A percentile compares a stretch with the other conserved stretches of the same genome.
Evolutionary conservation across 169 alveolate species (phyloP).

Genomic region (Eimeria nieschulzi): DNA sequence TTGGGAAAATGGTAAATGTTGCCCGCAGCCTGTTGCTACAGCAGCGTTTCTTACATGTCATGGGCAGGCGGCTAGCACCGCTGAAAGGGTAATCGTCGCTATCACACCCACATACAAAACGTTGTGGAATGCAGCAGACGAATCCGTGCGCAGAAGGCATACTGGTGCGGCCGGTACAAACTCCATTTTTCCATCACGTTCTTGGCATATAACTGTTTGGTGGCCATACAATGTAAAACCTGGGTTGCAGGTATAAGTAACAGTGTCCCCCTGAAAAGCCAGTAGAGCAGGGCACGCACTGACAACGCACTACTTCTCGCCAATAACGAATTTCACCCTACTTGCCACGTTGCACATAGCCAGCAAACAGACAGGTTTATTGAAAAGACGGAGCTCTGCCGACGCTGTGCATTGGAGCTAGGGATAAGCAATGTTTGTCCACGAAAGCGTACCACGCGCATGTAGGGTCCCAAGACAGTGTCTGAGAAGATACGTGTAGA

Average conservation of each 20-base stretch:
- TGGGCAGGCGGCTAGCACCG: not conserved
- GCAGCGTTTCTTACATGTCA: too few relatives aligned
- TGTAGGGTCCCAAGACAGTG: conserved; percentile 61
- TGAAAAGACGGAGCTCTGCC: too few relatives aligned
- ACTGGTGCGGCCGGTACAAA: conserved; percentile 62
- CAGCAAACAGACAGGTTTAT: too few relatives aligned
- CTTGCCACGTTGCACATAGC: too few relatives aligned
- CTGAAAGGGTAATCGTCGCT: not conserved
- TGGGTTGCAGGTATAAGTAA: conserved; percentile 62
- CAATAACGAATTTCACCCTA: too few relatives aligned
- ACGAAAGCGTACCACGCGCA: conserved; percentile 67
- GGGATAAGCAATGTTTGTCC: too few relatives aligned
- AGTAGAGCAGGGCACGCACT: not conserved
- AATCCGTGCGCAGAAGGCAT: conserved; percentile 1
- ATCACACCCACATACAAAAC: not conserved
- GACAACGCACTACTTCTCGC: too few relatives aligned
- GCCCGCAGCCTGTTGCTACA: too few relatives aligned
- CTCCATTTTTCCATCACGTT: conserved; percentile 62
- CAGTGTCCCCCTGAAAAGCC: conserved; percentile 64
- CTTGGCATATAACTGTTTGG: conserved; percentile 46
- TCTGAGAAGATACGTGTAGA: conserved; percentile 63
- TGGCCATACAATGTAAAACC: conserved; percentile 65
- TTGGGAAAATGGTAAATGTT: too few relatives aligned
- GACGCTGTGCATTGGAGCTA: too few relatives aligned
- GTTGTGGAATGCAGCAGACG: not conserved